phyloP scores from a whole-genome alignment of 1,284 basidiomycete species.

The Malassezia yamatoensis region DNA sequence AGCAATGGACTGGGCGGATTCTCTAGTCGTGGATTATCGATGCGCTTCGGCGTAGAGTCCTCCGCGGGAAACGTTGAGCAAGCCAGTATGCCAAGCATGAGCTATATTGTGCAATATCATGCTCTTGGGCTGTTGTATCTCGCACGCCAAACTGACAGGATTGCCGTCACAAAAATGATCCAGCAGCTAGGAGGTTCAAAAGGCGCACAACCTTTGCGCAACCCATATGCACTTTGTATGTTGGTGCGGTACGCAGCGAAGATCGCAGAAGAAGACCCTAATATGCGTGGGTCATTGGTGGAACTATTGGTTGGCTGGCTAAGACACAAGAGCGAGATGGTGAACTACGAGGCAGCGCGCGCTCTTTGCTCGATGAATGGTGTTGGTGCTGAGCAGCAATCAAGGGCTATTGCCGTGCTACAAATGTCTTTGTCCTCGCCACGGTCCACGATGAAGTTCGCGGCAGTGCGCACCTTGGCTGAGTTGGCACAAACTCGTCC shows the following conservation, averaged over 20 bases:
- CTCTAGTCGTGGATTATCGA: slow-evolving; percentile 45
- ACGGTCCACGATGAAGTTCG: slow-evolving; percentile 72
- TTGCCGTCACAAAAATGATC: slow-evolving; percentile 99
- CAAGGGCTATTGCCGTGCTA: slow-evolving; percentile 60
- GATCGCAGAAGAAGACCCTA: slow-evolving; percentile 90
- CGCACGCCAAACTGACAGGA: slow-evolving; percentile 91
- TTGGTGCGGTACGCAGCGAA: slow-evolving; percentile 93
- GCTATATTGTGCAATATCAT: slow-evolving; percentile 92
- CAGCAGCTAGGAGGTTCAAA: slow-evolving; percentile 58
- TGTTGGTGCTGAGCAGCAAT: slow-evolving; percentile 66
- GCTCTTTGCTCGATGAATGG: slow-evolving; percentile 92
- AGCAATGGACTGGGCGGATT: slow-evolving; percentile 47
- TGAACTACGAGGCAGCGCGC: slow-evolving; percentile 95
- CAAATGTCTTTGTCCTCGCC: slow-evolving; percentile 47
- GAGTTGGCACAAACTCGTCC: slow-evolving; percentile 64
- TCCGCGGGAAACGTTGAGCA: slow-evolving; percentile 55
- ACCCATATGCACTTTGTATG: slow-evolving; percentile 98
- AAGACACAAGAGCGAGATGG: slow-evolving; percentile 99
- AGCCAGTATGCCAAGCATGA: slow-evolving; percentile 53
- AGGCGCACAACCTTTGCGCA: slow-evolving; percentile 67
- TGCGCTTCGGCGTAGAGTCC: slow-evolving; percentile 26
- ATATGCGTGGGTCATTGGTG: slow-evolving; percentile 56
- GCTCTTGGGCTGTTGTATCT: slow-evolving; percentile 86
- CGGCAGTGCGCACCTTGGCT: slow-evolving; percentile 89
- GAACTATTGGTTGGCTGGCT: slow-evolving; percentile 91